Percentiles rank a stretch among this genome's conserved stretches.
phyloP scores from a whole-genome alignment of 768 basidiomycete species.

The Exsudoporus frostii region DNA sequence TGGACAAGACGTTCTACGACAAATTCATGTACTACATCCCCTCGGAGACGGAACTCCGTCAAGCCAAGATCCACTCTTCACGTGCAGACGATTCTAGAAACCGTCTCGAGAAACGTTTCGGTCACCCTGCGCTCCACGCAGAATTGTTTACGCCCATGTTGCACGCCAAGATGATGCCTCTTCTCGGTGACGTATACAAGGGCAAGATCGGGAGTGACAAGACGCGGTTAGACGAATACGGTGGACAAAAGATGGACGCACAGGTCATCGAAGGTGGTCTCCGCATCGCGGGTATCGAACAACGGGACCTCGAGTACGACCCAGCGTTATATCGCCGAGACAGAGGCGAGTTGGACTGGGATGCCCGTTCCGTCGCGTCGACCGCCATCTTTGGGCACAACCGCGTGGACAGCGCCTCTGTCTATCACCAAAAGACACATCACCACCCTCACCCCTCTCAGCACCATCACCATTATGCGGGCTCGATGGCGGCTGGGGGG shows the following conservation, averaged over 20 bases:
- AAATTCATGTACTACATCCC: constrained; percentile 85
- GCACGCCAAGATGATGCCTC: constrained; percentile 80
- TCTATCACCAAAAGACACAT: constrained; percentile 39
- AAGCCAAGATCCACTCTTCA: constrained; percentile 74
- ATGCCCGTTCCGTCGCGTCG: constrained; percentile 70
- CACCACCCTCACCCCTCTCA: background rate
- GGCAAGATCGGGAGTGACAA: constrained; percentile 66
- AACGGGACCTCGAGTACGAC: constrained; percentile 81
- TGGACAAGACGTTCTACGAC: constrained; percentile 62
- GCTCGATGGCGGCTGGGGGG: constrained; percentile 30
- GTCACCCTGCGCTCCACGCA: constrained; percentile 86
- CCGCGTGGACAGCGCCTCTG: constrained; percentile 34
- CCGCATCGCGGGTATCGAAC: constrained; percentile 77
- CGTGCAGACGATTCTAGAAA: constrained; percentile 68
- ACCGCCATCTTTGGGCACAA: constrained; percentile 47
- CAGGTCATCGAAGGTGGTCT: constrained; percentile 75
- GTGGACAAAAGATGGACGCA: constrained; percentile 72
- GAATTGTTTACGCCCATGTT: constrained; percentile 89
- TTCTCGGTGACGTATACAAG: constrained; percentile 71
- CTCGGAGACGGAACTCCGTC: constrained; percentile 68
- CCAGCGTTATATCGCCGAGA: constrained; percentile 76
- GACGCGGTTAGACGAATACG: constrained; percentile 72
- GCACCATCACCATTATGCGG: constrained; percentile 34
- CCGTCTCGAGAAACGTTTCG: constrained; percentile 86
- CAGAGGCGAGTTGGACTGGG: constrained; percentile 87